Evolutionary conservation across 2,329 filamentous ascomycete species (phyloP), one percentile per base, ranked within the genome.

Genomic region (Nannizzia gypsea): DNA sequence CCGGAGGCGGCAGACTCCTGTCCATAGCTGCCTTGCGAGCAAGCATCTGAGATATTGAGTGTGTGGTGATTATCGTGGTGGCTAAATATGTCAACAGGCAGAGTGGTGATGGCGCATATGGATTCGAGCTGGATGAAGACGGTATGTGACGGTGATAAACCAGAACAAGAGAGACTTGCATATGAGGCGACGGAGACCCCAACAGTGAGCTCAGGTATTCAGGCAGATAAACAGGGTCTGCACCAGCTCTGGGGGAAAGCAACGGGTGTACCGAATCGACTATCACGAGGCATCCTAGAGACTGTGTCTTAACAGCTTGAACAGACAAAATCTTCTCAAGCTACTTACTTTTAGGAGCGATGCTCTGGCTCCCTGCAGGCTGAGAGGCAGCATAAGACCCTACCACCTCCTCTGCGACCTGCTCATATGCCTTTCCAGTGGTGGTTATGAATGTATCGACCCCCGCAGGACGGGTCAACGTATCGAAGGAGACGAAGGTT

Each of bases 101-200:
- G 11, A 95, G 78, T 0, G 90, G 84, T 28, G 83, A 76, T 0
- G 90, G 89, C 17, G 82, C 76, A 72, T 73, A 80, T 38, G 69
- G 60, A 55, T 67, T 65, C 34, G 67, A 64, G 11, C 70, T 64
- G 13, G 71, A 64, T 3, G 70, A 72, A 59, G 83, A 72, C 0
- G 89, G 87, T 3, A 92, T 80, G 73, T 97, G 92, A 58, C 81
- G 78, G 76, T 97, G 93, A 72, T 95, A 95, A 61, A 87, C 82
- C 48, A 85, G 86, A 5, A 96, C 77, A 46, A 96, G 79, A 4
- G 88, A 90, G 38, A 85, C 82, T 55, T 72, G 72, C 3, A 68
- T 55, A 4, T 67, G 62, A 40, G 68, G 57, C 28, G 63, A 66
- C 17, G 66, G 55, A 6, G 89, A 86, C 2, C 80, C 78, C 66